phyloP scores from a whole-genome alignment of 495 filamentous ascomycete species.

The Neohortaea acidophila region DNA sequence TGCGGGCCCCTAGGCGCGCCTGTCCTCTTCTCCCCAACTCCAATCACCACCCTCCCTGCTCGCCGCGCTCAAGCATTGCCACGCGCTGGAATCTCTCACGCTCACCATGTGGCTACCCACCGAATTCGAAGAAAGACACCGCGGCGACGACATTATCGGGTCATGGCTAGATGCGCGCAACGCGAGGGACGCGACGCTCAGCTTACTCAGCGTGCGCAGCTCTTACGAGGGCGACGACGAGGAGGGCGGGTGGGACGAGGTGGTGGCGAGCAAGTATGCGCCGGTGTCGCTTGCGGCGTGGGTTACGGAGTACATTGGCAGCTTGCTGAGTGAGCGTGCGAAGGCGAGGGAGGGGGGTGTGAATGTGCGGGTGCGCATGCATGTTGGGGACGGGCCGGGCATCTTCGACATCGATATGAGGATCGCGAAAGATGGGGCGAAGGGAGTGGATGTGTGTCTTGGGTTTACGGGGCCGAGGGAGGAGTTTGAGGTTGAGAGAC shows the following conservation, averaged over 20 bases:
- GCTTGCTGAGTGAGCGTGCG: conserved; percentile 18
- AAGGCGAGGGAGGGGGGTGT: conserved; percentile 22
- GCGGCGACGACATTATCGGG: conserved; percentile 22
- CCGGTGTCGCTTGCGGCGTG: conserved; percentile 20
- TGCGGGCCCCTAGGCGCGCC: conserved; percentile 23
- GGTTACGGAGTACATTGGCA: conserved; percentile 17
- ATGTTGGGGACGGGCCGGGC: conserved; percentile 18
- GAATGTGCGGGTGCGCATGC: conserved; percentile 24
- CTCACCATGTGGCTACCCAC: conserved; percentile 22
- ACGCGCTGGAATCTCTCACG: conserved; percentile 20
- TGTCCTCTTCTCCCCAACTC: conserved; percentile 14
- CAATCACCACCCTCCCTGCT: conserved; percentile 21
- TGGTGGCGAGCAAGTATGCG: conserved; percentile 17
- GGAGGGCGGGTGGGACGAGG: conserved; percentile 16
- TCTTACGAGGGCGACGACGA: conserved; percentile 4
- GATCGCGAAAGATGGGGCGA: conserved; percentile 16
- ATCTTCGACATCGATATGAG: conserved; percentile 25
- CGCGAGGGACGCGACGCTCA: conserved; percentile 17
- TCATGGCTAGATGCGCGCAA: conserved; percentile 23
- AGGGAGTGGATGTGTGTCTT: conserved; percentile 12
- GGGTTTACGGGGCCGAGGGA: conserved; percentile 24
- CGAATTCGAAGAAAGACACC: conserved; percentile 13
- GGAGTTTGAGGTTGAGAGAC: conserved; percentile 19
- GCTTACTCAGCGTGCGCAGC: conserved; percentile 5
- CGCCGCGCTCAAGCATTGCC: conserved; percentile 20